Evolutionary conservation across 2,329 filamentous ascomycete genomes (phyloP), one percentile per base, ranked within the genome.

Genomic region (Scortechinia acanthostroma): DNA sequence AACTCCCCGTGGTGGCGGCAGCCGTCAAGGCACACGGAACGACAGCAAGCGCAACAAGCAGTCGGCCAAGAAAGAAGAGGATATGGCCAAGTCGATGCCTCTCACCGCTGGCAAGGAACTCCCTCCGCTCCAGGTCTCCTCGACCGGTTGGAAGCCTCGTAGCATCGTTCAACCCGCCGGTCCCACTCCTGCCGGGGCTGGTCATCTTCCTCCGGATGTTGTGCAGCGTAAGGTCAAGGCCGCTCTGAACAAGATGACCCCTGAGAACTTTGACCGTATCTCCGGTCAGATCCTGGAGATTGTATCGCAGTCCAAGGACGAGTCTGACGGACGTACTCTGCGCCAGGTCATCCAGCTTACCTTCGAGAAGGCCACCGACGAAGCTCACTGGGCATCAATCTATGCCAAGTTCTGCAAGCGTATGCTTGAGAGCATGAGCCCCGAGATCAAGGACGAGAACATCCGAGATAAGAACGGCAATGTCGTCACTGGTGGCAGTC

Each of bases 151-250:
- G 93, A 95, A 95, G 70, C 88, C 93, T 21, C 81, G 73, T 45
- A 93, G 86, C 55, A 50, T 94, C 44, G 74, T 69, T 44, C 67
- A 64, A 45, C 55, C 43, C 53, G 61, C 22, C 30, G 60, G 62
- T 22, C 49, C 61, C 43, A 63, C 70, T 30, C 50, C 65, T 37
- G 61, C 65, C 28, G 60, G 13, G 14, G 35, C 66, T 48, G 70
- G 71, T 43, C 76, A 88, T 55, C 78, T 97, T 69, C 81, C 94
- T 52, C 91, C 93, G 20, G 88, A 91, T 56, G 81, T 93, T 73
- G 93, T 98, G 47, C 93, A 98, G 71, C 85, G 91, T 55, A 98
- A 98, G 83, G 93, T 98, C 63, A 98, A 98, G 83, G 86, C 90
- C 51, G 88, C 88, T 49, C 74, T 98, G 57, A 98, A 98, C 82